phyloP scores from a whole-genome alignment of 1,139 yeast genomes.

The Magnusiomyces paraingens region DNA sequence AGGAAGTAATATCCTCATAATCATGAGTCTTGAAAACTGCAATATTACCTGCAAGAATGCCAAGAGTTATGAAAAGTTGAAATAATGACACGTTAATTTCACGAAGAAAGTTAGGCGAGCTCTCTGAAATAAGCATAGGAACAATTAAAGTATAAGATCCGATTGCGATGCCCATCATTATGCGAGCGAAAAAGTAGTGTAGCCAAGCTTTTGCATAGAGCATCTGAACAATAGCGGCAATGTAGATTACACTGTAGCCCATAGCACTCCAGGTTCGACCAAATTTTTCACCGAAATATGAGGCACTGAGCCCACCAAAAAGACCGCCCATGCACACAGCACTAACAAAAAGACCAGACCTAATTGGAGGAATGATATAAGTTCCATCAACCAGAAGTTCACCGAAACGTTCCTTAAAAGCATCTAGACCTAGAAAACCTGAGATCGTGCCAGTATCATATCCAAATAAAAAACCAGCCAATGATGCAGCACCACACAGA shows the following conservation, averaged over 20 bases:
- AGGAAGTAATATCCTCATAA: slow-evolving; percentile 43
- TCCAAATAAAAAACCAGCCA: slow-evolving; percentile 57
- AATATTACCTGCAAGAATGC: slow-evolving; percentile 62
- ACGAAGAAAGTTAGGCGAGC: slow-evolving; percentile 61
- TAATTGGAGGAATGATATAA: slow-evolving; percentile 36
- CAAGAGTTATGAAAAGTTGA: slow-evolving; percentile 63
- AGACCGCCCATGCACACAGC: slow-evolving; percentile 51
- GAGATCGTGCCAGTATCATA: slow-evolving; percentile 57
- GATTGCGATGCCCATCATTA: slow-evolving; percentile 55
- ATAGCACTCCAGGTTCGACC: slow-evolving; percentile 50
- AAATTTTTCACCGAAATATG: slow-evolving; percentile 43
- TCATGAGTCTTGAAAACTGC: slow-evolving; percentile 58
- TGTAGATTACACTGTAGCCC: slow-evolving; percentile 42
- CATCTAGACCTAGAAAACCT: slow-evolving; percentile 68
- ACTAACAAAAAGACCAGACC: slow-evolving; percentile 46
- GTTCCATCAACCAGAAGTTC: slow-evolving; percentile 17
- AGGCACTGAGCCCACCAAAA: slow-evolving; percentile 46
- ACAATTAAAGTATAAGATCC: slow-evolving; percentile 60
- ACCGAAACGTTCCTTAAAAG: slow-evolving; percentile 36
- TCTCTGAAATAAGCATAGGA: slow-evolving; percentile 65
- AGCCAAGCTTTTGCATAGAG: slow-evolving; percentile 39
- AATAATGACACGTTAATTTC: slow-evolving; percentile 63
- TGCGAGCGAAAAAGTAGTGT: slow-evolving; percentile 41
- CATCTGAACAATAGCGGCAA: slow-evolving; percentile 48
- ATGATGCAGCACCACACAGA: slow-evolving; percentile 42